Evolutionary conservation across 1,139 yeast species (phyloP), one percentile per base, ranked within the genome.

Genomic region (Trichomonascaceae sp.): DNA sequence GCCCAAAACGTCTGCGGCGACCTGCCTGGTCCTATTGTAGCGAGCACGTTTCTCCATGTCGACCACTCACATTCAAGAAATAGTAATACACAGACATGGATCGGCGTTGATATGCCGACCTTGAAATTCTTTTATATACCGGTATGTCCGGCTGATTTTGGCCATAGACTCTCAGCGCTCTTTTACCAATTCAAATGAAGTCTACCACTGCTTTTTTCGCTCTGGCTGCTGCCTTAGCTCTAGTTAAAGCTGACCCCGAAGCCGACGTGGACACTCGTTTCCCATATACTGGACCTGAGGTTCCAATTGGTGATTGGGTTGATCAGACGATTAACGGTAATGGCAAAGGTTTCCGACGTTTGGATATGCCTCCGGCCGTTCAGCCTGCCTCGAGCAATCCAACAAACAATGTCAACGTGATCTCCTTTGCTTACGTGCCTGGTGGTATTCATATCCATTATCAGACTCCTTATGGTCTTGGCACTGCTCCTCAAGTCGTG

Each of bases 401-500:
- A n/a, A 36, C 57, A 24, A 55, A 55, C 49, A 55, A 55, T 48
- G 46, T 55, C 47, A 55, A 55, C 27, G 57, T 55, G n/a, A 55
- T 55, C 30, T 49, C 57, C 3, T 19, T 45, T 6, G 50, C 57
- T 18, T 55, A 52, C 38, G 30, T 53, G 10, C 57, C 57, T 20
- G 43, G 43, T 22, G 55, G 55, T n/a, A 49, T 55, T 30, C 53
- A 55, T 51, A 50, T 55, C 43, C 57, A 53, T 19, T 55, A 36
- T 43, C 57, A 55, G 45, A 55, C 57, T 10, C 57, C 57, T 8
- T 55, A 53, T 32, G 57, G 57, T 9, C 54, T 55, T 15, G 58
- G 58, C 30, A 36, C 45, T 12, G 45, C 32, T 8, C 59, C 59
- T 22, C 30, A 51, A 7, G 50, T 57, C 43, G 32, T 47, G 15